Evolutionary conservation across 495 filamentous ascomycete species (phyloP).

Genomic region (Penicillium silybi): DNA sequence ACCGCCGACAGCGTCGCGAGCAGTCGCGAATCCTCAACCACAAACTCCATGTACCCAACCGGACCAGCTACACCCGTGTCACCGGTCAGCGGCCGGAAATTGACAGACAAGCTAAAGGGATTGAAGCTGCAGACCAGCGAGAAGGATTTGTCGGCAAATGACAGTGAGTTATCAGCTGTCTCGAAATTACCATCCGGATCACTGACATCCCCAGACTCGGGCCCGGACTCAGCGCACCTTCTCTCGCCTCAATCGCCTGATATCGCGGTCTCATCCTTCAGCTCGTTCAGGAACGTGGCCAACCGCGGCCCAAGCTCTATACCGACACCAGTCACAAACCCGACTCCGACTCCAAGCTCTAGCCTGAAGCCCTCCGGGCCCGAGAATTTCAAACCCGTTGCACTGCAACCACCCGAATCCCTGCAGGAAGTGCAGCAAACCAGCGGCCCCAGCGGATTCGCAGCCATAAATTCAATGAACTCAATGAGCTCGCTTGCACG

Average conservation of each 20-base stretch:
- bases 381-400: slow-evolving; percentile 27
- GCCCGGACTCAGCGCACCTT: slow-evolving; percentile 28
- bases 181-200: not conserved
- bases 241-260: slow-evolving; percentile 61
- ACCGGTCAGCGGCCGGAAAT: slow-evolving; percentile 54
- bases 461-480: slow-evolving; percentile 33
- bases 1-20: slow-evolving; percentile 7
- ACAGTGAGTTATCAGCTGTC: slow-evolving; percentile 33
- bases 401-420: slow-evolving; percentile 38
- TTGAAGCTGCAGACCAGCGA: slow-evolving; percentile 70
- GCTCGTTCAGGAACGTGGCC: slow-evolving; percentile 46
- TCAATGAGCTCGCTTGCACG: slow-evolving; percentile 27
- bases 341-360: slow-evolving; percentile 18
- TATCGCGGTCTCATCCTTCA: slow-evolving; percentile 63
- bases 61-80: slow-evolving; percentile 51
- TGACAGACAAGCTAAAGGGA: slow-evolving; percentile 73
- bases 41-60: slow-evolving; percentile 16
- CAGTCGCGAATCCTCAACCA: slow-evolving; percentile 13
- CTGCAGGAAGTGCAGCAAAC: slow-evolving; percentile 39
- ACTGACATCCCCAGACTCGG: not conserved
- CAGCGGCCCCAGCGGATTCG: slow-evolving; percentile 31
- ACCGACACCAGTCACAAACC: slow-evolving; percentile 27
- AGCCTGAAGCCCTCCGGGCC: slow-evolving; percentile 3
- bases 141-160: slow-evolving; percentile 48
- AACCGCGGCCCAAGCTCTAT: slow-evolving; percentile 17